Evolutionary conservation across 2,329 filamentous ascomycete genomes (phyloP).

Genomic region (Zymoseptoria tritici): DNA sequence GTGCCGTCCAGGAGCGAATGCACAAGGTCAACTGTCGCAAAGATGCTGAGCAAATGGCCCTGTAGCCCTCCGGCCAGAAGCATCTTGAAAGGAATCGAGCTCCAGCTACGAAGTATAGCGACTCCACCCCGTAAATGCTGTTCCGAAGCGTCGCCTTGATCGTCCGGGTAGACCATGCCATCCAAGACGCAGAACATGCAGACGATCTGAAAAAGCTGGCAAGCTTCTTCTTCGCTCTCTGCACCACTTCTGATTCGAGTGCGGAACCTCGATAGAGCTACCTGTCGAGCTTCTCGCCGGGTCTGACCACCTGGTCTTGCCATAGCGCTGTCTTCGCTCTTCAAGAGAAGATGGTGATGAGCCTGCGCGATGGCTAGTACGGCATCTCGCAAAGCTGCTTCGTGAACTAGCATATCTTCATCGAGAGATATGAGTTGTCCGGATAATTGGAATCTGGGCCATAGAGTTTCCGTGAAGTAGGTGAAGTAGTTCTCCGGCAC

Average conservation of each 20-base stretch:
- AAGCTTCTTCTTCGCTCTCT: neutral
- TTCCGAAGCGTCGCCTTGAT: conserved; percentile 1
- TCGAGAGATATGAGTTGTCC: conserved; percentile 3
- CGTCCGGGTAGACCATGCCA: conserved; percentile 3
- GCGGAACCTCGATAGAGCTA: conserved; percentile 4
- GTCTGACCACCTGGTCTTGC: neutral
- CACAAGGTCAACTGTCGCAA: neutral
- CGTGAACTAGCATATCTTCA: conserved; percentile 3
- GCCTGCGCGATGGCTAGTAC: conserved; percentile 5
- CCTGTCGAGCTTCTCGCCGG: conserved; percentile 1
- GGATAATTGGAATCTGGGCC: conserved; percentile 4
- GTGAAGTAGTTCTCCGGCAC: neutral
- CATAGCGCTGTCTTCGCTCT: neutral
- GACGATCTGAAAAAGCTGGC: conserved; percentile 1
- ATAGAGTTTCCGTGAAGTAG: conserved; percentile 3
- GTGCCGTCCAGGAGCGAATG: neutral
- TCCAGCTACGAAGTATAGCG: conserved; percentile 2
- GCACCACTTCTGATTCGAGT: conserved; percentile 2
- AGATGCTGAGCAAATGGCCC: neutral
- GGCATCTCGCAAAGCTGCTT: conserved; percentile 1
- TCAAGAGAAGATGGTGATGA: conserved; percentile 2
- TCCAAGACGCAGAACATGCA: conserved; percentile 7
- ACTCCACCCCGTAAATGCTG: conserved; percentile 3
- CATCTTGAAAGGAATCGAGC: neutral
- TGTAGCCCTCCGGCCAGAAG: neutral